A percentile compares a stretch with the other conserved stretches of the same genome.
Conservation (phyloP, 768 basidiomycete genomes). For the Tricholoma sp. region DNA sequence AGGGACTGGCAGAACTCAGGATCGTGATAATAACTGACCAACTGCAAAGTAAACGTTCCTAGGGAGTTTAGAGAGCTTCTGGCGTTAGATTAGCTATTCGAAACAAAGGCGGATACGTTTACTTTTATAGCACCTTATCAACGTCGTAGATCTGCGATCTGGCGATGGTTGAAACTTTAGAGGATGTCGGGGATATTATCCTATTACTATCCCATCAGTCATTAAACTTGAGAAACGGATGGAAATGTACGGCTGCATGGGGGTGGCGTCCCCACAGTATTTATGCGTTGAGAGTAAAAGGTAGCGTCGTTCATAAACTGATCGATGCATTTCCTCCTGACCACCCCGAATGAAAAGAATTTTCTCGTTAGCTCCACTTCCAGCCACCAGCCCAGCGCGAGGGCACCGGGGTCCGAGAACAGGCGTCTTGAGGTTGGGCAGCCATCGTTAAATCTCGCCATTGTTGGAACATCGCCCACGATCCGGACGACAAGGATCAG, state of each 20-base stretch:
- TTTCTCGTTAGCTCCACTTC: not conserved
- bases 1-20: not conserved
- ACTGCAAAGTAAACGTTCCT: not conserved
- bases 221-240: not conserved
- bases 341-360: not conserved
- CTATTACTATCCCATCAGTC: not conserved
- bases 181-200: no score
- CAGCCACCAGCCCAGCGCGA: not conserved
- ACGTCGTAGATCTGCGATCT: no score
- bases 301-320: not conserved
- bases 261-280: no score
- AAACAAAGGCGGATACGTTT: no score
- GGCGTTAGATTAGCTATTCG: no score
- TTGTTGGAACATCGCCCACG: not conserved
- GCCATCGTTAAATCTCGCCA: not conserved
- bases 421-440: not conserved
- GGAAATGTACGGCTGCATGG: not conserved
- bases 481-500: not conserved
- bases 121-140: no score
- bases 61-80: not conserved
- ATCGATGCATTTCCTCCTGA: not conserved
- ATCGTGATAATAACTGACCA: not conserved
- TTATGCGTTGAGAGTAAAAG: not conserved
- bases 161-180: no score
- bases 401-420: constrained; percentile 4